These are phyloP conservation scores for Porpolomopsis calyptriformis DNA, from an alignment of 768 basidiomycete genomes.

Conservation along the genomic window DNA sequence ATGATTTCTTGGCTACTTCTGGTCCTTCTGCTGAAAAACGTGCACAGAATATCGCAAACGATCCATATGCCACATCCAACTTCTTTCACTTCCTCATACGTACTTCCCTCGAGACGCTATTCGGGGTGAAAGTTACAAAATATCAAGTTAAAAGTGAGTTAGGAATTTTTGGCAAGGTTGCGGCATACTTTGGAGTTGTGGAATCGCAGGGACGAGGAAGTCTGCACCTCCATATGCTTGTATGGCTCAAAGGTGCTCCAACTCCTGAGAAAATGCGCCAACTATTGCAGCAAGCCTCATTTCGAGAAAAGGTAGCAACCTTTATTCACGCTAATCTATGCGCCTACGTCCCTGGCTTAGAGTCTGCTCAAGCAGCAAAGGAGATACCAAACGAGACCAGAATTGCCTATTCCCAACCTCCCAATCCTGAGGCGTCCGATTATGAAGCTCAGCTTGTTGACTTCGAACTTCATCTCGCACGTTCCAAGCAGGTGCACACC, in stretches of 20 bases:
- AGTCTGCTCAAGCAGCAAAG: constrained; percentile 10
- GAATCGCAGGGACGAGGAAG: constrained; percentile 33
- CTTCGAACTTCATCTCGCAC: constrained; percentile 16
- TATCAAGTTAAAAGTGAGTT: constrained; percentile 6
- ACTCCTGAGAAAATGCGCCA: constrained; percentile 11
- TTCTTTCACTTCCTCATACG: constrained; percentile 30
- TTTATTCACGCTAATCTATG: constrained; percentile 24
- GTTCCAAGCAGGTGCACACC: constrained; percentile 24
- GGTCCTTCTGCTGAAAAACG: constrained; percentile 18
- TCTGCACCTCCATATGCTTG: constrained; percentile 30
- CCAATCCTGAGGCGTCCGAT: constrained; percentile 17
- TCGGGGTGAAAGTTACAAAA: constrained; percentile 19
- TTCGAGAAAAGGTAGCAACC: constrained; percentile 18
- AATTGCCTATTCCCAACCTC: constrained; percentile 25
- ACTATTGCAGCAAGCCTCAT: constrained; percentile 16
- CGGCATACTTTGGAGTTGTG: constrained; percentile 19
- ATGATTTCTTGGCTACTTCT: constrained; percentile 19
- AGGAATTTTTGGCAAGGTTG: constrained; percentile 22
- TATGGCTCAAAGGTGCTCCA: constrained; percentile 27
- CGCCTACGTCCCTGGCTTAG: constrained; percentile 20
- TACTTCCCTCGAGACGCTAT: constrained; percentile 20
- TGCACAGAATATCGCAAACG: constrained; percentile 20
- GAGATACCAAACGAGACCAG: constrained; percentile 11
- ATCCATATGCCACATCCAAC: constrained; percentile 32
- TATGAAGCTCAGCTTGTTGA: constrained; percentile 7